These are phyloP conservation scores for Fusarium sterilihyphosum DNA, from an alignment of 2,329 filamentous ascomycete genomes.

Conservation along the genomic window DNA sequence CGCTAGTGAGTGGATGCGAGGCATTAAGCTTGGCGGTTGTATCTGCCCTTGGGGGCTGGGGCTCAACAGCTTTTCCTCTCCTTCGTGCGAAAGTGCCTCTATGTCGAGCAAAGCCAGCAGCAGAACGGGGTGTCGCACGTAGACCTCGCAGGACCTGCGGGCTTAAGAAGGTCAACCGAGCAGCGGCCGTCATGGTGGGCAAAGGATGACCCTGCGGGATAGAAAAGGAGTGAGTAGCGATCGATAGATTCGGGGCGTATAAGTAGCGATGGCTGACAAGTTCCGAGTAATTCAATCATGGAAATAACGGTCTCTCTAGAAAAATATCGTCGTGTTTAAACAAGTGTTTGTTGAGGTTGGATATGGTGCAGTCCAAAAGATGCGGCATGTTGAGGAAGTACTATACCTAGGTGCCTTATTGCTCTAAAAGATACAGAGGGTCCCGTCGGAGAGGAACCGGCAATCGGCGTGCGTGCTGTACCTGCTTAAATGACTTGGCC, in stretches of 20 bases:
- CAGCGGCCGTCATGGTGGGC: constrained; percentile 68
- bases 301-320: not conserved
- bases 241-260: not conserved
- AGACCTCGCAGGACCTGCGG: constrained; percentile 70
- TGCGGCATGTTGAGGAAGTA: not conserved
- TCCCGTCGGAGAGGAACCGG: constrained; percentile 34
- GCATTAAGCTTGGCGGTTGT: constrained; percentile 27
- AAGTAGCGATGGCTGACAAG: constrained; percentile 20
- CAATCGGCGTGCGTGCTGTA: constrained; percentile 30
- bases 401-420: not conserved
- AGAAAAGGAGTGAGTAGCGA: not conserved
- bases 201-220: constrained; percentile 3
- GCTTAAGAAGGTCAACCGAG: constrained; percentile 74
- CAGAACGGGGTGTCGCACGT: constrained; percentile 49
- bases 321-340: not conserved
- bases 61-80: constrained; percentile 71
- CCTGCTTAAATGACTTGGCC: constrained; percentile 33
- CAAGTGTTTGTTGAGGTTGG: not conserved
- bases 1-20: constrained; percentile 26
- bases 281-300: constrained; percentile 29
- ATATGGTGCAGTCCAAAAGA: not conserved
- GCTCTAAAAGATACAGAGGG: not conserved
- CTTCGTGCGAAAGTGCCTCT: constrained; percentile 62
- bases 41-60: constrained; percentile 48
- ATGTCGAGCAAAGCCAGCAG: constrained; percentile 50